These are phyloP conservation scores for Epithemia pelagica DNA, from an alignment of 108 stramenopile species.

Conservation along the genomic window DNA sequence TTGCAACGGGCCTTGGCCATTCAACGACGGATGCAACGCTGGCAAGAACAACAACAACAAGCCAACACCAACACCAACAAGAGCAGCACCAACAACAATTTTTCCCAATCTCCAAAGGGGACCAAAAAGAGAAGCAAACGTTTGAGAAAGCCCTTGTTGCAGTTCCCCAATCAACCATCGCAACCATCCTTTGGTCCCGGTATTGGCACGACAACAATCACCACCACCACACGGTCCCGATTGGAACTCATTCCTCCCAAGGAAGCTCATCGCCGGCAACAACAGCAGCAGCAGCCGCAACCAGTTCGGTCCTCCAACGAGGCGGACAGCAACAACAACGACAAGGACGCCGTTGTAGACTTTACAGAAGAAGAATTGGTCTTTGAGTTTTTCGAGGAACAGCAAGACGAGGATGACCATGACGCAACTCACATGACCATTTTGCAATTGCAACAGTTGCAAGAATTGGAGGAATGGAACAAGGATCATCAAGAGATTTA, in stretches of 20 bases:
- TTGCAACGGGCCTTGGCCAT: slow-evolving; percentile 19
- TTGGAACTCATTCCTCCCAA: not conserved
- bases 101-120: too few relatives aligned
- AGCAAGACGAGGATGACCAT: too few relatives aligned
- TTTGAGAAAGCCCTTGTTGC: slow-evolving; percentile 2
- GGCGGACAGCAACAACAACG: too few relatives aligned
- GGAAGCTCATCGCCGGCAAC: too few relatives aligned
- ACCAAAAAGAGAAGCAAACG: slow-evolving; percentile 5
- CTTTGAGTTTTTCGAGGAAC: too few relatives aligned
- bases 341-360: not conserved
- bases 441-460: not conserved
- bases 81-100: not conserved
- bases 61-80: slow-evolving; percentile 15
- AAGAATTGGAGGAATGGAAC: not conserved
- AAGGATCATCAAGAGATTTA: too few relatives aligned
- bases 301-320: not conserved
- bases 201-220: not conserved
- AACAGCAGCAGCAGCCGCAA: not conserved
- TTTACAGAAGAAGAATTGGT: not conserved
- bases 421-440: not conserved
- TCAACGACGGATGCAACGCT: slow-evolving; percentile 15
- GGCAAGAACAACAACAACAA: slow-evolving; percentile 31
- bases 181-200: not conserved
- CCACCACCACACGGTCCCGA: not conserved
- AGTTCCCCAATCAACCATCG: not conserved